Percentiles rank a stretch among this genome's conserved stretches.
Evolutionary conservation across 257 asterid genomes (phyloP).

Genomic region (Catharanthus roseus): DNA sequence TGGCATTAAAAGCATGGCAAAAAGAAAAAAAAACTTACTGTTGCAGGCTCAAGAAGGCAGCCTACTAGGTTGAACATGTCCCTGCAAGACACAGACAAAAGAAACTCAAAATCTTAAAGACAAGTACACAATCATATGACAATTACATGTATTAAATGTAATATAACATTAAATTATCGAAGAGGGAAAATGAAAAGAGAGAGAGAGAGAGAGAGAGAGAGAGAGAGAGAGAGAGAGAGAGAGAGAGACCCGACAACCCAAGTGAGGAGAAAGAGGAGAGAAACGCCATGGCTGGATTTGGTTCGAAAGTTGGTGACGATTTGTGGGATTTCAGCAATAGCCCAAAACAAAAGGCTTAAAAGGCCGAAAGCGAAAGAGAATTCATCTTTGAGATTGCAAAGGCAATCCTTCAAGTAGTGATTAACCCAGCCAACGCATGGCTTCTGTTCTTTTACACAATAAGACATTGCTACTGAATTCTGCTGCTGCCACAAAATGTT

Average conservation of each 20-base stretch:
- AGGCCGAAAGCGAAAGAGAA: constrained; percentile 75
- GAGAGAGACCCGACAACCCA: constrained; percentile 67
- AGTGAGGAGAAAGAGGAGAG: constrained; percentile 65
- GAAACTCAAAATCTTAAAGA: not conserved
- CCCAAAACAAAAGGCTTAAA: constrained; percentile 63
- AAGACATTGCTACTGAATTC: constrained; percentile 34
- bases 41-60: constrained; percentile 91
- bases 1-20: constrained; percentile 2
- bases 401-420: constrained; percentile 65
- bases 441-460: constrained; percentile 48
- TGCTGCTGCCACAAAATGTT: constrained; percentile 16
- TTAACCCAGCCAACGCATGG: constrained; percentile 64
- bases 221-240: no score
- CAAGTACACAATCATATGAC: not conserved
- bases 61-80: constrained; percentile 76
- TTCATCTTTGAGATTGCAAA: constrained; percentile 58
- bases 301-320: constrained; percentile 68
- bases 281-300: constrained; percentile 83
- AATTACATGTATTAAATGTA: not conserved
- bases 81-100: constrained; percentile 34
- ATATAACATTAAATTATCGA: not conserved
- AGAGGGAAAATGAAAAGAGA: no score
- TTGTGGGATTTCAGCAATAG: constrained; percentile 94
- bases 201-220: no score
- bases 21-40: constrained; percentile 35